Conservation (phyloP, 768 basidiomycete genomes). For the Suillus plorans region DNA sequence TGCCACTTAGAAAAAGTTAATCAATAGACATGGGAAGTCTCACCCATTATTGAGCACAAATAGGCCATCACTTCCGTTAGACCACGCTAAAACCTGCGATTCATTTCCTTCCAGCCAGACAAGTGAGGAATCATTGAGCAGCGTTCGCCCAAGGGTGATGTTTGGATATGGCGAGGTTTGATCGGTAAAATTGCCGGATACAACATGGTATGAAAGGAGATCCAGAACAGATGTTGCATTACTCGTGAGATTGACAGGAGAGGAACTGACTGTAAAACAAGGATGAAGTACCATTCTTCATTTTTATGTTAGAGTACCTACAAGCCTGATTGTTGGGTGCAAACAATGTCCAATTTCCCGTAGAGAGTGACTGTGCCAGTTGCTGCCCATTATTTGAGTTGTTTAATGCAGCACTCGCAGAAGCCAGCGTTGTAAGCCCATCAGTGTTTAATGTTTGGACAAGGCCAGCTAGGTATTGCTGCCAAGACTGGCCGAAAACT, state of each 20-base stretch:
- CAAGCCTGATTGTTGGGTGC: slow-evolving; percentile 57
- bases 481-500: slow-evolving; percentile 23
- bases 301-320: slow-evolving; percentile 25
- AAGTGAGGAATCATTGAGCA: slow-evolving; percentile 48
- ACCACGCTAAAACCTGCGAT: slow-evolving; percentile 56
- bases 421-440: slow-evolving; percentile 44
- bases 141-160: slow-evolving; percentile 62
- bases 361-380: slow-evolving; percentile 43
- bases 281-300: background rate
- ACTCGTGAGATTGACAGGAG: slow-evolving; percentile 33
- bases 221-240: slow-evolving; percentile 42
- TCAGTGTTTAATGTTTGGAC: slow-evolving; percentile 36
- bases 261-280: slow-evolving; percentile 20
- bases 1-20: slow-evolving; percentile 5
- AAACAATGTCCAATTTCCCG: slow-evolving; percentile 52
- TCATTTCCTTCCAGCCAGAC: slow-evolving; percentile 59
- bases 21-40: slow-evolving; percentile 9
- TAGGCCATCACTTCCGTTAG: slow-evolving; percentile 36
- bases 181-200: slow-evolving; percentile 50
- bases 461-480: slow-evolving; percentile 34
- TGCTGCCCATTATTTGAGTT: slow-evolving; percentile 40
- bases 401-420: slow-evolving; percentile 41
- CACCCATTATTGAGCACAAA: slow-evolving; percentile 52
- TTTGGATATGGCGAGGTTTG: slow-evolving; percentile 48
- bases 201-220: slow-evolving; percentile 56